A percentile compares a stretch with the other conserved stretches of the same genome.
phyloP scores from a whole-genome alignment of 1,139 yeast genomes.

The Zygoascus sp. region DNA sequence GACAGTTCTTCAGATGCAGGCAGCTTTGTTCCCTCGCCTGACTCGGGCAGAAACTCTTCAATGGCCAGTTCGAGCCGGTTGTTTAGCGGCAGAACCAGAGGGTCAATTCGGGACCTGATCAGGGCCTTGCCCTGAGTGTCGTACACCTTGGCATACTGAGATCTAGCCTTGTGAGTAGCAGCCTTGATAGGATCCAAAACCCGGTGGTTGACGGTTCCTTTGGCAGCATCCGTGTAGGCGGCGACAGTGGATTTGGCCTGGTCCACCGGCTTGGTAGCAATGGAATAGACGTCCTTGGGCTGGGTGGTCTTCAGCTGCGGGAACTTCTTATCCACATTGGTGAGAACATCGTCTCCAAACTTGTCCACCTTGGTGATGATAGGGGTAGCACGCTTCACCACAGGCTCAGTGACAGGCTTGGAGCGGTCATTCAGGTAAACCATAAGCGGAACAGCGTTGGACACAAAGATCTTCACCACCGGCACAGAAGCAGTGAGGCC shows the following conservation, averaged over 20 bases:
- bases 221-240: slow-evolving; percentile 29
- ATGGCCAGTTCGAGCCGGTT: slow-evolving; percentile 46
- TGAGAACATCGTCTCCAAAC: slow-evolving; percentile 35
- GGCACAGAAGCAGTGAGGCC: slow-evolving; percentile 61
- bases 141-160: slow-evolving; percentile 37
- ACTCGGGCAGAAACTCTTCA: slow-evolving; percentile 44
- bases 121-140: slow-evolving; percentile 60
- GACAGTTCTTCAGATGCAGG: slow-evolving; percentile 34
- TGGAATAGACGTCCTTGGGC: slow-evolving; percentile 34
- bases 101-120: slow-evolving; percentile 57
- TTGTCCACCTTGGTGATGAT: slow-evolving; percentile 33
- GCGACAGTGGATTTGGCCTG: slow-evolving; percentile 28
- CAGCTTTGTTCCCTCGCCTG: slow-evolving; percentile 33
- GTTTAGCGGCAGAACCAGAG: slow-evolving; percentile 58
- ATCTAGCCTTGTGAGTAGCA: slow-evolving; percentile 32
- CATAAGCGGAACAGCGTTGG: slow-evolving; percentile 55
- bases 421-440: slow-evolving; percentile 38
- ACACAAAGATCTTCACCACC: slow-evolving; percentile 51
- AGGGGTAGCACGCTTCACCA: slow-evolving; percentile 33
- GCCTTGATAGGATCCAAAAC: slow-evolving; percentile 33
- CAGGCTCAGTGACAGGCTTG: slow-evolving; percentile 33
- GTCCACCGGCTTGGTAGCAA: slow-evolving; percentile 33
- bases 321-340: slow-evolving; percentile 33
- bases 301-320: slow-evolving; percentile 36
- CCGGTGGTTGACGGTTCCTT: slow-evolving; percentile 27